Percentiles rank a stretch among this genome's conserved stretches.
These are phyloP conservation scores for Gautieria morchelliformis DNA, from an alignment of 768 basidiomycete species.

Conservation along the genomic window DNA sequence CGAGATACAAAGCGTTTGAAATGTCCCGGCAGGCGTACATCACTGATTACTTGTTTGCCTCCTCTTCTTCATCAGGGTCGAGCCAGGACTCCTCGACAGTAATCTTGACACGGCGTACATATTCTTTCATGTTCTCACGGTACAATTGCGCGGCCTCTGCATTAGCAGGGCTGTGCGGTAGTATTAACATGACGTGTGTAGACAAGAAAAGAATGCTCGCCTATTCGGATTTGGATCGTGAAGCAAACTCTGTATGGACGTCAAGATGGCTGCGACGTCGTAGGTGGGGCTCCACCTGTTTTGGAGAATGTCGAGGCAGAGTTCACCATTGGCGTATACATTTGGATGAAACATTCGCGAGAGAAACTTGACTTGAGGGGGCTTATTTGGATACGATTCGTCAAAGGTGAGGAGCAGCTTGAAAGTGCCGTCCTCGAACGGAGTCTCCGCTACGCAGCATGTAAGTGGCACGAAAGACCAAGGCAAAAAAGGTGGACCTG, in stretches of 20 bases:
- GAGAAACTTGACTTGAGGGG: slow-evolving; percentile 94
- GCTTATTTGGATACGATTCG: slow-evolving; percentile 98
- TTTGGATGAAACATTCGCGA: slow-evolving; percentile 99
- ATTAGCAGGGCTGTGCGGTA: slow-evolving; percentile 72
- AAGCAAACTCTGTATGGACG: slow-evolving; percentile 88
- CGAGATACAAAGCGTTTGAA: background rate
- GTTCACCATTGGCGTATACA: slow-evolving; percentile 96
- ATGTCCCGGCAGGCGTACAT: no score
- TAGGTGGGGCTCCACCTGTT: slow-evolving; percentile 99
- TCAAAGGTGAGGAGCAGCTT: slow-evolving; percentile 92
- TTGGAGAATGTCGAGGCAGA: slow-evolving; percentile 96
- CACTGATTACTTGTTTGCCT: slow-evolving; percentile 16
- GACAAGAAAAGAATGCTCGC: slow-evolving; percentile 19
- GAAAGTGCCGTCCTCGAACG: slow-evolving; percentile 99
- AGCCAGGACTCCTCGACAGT: slow-evolving; percentile 96
- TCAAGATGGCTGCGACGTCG: slow-evolving; percentile 96
- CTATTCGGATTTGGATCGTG: slow-evolving; percentile 95
- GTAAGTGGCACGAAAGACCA: background rate
- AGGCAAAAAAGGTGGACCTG: slow-evolving; percentile 45
- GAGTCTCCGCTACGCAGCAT: slow-evolving; percentile 65
- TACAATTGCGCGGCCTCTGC: slow-evolving; percentile 97
- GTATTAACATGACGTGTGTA: background rate
- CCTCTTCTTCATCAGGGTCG: slow-evolving; percentile 62
- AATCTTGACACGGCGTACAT: slow-evolving; percentile 82
- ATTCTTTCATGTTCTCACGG: slow-evolving; percentile 98